Conservation (phyloP, 139 green algal species). For the Chlamydomonas incerta region DNA sequence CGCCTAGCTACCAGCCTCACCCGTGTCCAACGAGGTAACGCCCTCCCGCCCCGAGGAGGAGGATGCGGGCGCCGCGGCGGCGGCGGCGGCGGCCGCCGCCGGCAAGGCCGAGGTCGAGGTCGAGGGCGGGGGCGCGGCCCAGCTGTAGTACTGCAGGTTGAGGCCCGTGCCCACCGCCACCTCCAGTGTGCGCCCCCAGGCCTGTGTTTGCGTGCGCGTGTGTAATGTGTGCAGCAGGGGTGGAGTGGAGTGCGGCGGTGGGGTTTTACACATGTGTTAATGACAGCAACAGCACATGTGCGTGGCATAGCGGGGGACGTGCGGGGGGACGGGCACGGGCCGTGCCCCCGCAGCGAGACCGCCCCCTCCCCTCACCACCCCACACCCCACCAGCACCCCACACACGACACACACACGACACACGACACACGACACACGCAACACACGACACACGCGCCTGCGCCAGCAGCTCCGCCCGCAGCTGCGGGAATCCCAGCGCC, state of each 20-base stretch:
- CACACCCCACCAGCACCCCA: too few species aligned
- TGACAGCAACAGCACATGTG: too few species aligned
- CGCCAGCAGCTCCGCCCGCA: constrained; percentile 59
- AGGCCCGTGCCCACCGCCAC: constrained; percentile 75
- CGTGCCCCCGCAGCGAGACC: too few species aligned
- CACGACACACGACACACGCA: too few species aligned
- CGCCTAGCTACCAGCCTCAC: not conserved
- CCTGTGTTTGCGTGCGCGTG: constrained; percentile 27
- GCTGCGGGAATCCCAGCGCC: constrained; percentile 66
- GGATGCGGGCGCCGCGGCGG: not conserved
- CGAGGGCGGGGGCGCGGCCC: too few species aligned
- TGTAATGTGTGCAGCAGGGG: not conserved
- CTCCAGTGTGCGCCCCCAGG: constrained; percentile 54
- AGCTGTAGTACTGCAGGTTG: constrained; percentile 71
- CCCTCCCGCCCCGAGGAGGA: not conserved
- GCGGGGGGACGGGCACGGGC: too few species aligned
- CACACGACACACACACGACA: too few species aligned
- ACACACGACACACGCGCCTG: too few species aligned
- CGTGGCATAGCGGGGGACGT: too few species aligned
- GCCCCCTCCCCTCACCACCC: too few species aligned
- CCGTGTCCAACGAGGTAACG: constrained; percentile 42
- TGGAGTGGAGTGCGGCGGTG: not conserved
- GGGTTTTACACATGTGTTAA: not conserved
- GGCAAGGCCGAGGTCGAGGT: too few species aligned
- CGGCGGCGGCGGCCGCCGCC: not conserved